Conservation (phyloP, 805 yeast species). For the Candida pini region DNA sequence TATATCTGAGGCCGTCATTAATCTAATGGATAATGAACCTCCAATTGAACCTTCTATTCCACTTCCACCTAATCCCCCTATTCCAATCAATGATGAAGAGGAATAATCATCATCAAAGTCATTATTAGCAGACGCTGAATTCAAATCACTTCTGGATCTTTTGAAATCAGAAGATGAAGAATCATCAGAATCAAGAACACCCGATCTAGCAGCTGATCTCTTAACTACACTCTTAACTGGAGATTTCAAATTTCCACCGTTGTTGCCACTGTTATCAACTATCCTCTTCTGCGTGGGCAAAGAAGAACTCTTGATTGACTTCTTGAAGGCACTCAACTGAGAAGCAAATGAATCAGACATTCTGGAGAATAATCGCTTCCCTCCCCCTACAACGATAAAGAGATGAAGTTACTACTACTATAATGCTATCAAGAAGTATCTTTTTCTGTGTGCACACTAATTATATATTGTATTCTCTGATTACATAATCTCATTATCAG, state of each 20-base stretch:
- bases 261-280: constrained; percentile 9
- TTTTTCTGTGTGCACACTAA: background rate
- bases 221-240: constrained; percentile 5
- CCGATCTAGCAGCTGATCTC: constrained; percentile 5
- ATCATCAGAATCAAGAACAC: constrained; percentile 8
- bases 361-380: too few relatives aligned
- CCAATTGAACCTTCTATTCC: too few relatives aligned
- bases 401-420: too few relatives aligned
- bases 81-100: too few relatives aligned
- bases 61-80: too few relatives aligned
- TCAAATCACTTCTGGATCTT: constrained; percentile 8
- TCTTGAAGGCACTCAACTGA: constrained; percentile 59
- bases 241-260: constrained; percentile 2
- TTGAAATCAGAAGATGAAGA: constrained; percentile 5
- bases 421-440: too few relatives aligned
- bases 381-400: too few relatives aligned
- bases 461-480: too few relatives aligned
- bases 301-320: constrained; percentile 48
- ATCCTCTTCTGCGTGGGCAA: constrained; percentile 34
- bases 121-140: constrained; percentile 3
- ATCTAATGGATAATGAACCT: constrained; percentile 66
- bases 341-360: constrained; percentile 30
- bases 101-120: constrained; percentile 18
- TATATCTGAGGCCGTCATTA: constrained; percentile 87
- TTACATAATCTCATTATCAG: too few relatives aligned